Percentiles rank a stretch among this genome's conserved stretches.
phyloP scores from a whole-genome alignment of 441 rosid genomes.

The Theobroma grandiflorum region DNA sequence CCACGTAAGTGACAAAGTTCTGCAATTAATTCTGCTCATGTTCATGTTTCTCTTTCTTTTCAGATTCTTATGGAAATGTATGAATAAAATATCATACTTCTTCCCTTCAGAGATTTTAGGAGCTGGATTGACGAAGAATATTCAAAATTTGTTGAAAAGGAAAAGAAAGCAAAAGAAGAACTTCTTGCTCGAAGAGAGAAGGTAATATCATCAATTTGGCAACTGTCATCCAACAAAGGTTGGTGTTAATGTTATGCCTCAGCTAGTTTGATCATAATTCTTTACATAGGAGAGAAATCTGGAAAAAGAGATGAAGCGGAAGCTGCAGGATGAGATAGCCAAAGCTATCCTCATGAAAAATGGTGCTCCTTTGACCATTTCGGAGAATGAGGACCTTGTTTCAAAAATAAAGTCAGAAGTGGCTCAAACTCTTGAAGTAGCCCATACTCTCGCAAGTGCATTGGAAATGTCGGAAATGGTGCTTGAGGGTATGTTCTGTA shows the following conservation, averaged over 20 bases:
- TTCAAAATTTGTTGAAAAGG: constrained; percentile 29
- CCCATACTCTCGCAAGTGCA: constrained; percentile 38
- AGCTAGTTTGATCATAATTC: constrained; percentile 11
- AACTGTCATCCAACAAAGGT: neutral
- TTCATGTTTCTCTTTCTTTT: constrained; percentile 6
- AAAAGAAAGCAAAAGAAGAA: constrained; percentile 33
- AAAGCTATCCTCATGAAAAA: constrained; percentile 43
- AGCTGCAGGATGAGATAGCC: constrained; percentile 49
- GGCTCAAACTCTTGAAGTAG: constrained; percentile 39
- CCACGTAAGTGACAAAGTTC: constrained; percentile 31
- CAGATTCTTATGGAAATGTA: neutral
- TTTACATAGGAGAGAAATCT: constrained; percentile 48
- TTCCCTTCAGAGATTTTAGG: constrained; percentile 37
- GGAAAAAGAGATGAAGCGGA: constrained; percentile 48
- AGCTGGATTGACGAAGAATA: constrained; percentile 42
- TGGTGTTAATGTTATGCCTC: neutral
- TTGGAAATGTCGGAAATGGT: constrained; percentile 16
- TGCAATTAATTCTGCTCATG: neutral
- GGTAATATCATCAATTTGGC: constrained; percentile 30
- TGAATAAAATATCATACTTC: neutral
- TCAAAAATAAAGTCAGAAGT: constrained; percentile 44
- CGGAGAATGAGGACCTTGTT: constrained; percentile 44
- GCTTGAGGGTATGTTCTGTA: constrained; percentile 22
- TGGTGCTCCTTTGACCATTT: constrained; percentile 46
- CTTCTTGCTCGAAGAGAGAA: constrained; percentile 39